These are phyloP conservation scores for Cryptosporidium sp. DNA, from an alignment of 169 alveolate genomes.

Conservation along the genomic window DNA sequence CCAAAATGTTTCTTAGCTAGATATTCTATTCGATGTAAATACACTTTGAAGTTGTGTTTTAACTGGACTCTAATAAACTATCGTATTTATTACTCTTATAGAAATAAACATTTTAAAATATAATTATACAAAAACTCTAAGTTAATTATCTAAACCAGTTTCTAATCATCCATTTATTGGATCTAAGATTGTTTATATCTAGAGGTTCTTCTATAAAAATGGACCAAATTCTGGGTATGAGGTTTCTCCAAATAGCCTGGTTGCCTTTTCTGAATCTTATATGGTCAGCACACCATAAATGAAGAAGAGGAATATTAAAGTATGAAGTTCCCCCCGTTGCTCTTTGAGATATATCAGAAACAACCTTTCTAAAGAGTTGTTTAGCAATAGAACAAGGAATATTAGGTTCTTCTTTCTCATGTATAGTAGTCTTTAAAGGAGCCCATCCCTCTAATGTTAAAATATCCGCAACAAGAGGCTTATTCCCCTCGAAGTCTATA, in stretches of 20 bases:
- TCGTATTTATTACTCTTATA: not conserved
- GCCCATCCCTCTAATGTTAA: slow-evolving; percentile 66
- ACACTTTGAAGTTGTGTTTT: not conserved
- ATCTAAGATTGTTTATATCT: not conserved
- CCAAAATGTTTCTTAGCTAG: not conserved
- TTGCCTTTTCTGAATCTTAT: slow-evolving; percentile 45
- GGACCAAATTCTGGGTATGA: slow-evolving; percentile 60
- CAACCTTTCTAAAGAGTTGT: slow-evolving; percentile 48
- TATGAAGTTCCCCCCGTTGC: slow-evolving; percentile 71
- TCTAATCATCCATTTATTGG: slow-evolving; percentile 41
- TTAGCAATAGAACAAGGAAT: slow-evolving; percentile 69
- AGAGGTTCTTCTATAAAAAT: slow-evolving; percentile 56
- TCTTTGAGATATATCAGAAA: slow-evolving; percentile 68
- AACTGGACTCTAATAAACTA: not conserved
- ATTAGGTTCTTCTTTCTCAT: slow-evolving; percentile 22
- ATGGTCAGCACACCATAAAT: slow-evolving; percentile 70
- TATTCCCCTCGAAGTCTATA: slow-evolving; percentile 59
- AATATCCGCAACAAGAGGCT: slow-evolving; percentile 43
- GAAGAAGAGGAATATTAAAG: slow-evolving; percentile 49
- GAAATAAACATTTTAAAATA: not conserved
- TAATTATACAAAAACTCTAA: not conserved
- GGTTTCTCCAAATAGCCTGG: slow-evolving; percentile 64
- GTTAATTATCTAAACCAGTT: slow-evolving; percentile 63
- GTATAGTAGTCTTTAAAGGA: slow-evolving; percentile 53
- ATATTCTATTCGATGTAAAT: too few relatives aligned